A percentile compares a stretch with the other conserved stretches of the same genome.
phyloP scores from a whole-genome alignment of 2,329 filamentous ascomycete genomes.

The Alternaria tenuissima region DNA sequence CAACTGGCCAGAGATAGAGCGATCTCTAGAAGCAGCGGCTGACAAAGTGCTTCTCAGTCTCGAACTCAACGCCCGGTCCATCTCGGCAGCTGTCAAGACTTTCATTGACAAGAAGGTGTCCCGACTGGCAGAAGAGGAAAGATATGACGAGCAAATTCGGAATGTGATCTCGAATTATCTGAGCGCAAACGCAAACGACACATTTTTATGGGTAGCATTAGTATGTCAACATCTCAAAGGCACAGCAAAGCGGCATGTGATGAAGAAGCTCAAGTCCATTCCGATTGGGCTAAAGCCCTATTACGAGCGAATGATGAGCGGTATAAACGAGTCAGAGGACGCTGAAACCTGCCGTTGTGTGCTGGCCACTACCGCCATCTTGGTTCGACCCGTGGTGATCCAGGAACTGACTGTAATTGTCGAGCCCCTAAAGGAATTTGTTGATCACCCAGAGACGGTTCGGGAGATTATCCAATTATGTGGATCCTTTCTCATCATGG shows the following conservation, averaged over 20 bases:
- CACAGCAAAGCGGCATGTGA: background rate
- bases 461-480: background rate
- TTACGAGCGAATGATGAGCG: rapidly evolving
- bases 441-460: rapidly evolving
- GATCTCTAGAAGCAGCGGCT: rapidly evolving
- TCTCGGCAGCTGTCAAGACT: background rate
- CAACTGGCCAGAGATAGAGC: no score
- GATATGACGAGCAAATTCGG: background rate
- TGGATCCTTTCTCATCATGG: rapidly evolving
- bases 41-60: rapidly evolving
- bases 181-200: background rate
- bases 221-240: background rate
- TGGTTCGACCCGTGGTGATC: rapidly evolving
- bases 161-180: background rate
- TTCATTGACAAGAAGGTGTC: rapidly evolving
- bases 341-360: background rate
- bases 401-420: rapidly evolving
- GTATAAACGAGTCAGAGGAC: rapidly evolving
- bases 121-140: background rate
- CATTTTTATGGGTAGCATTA: background rate
- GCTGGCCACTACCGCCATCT: background rate
- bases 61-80: background rate
- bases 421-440: rapidly evolving
- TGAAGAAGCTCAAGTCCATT: background rate
- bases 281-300: rapidly evolving